Percentiles rank a stretch among this genome's conserved stretches.
These are phyloP conservation scores for Trypanosoma boissoni DNA, from an alignment of 208 protist genomes.

Conservation along the genomic window DNA sequence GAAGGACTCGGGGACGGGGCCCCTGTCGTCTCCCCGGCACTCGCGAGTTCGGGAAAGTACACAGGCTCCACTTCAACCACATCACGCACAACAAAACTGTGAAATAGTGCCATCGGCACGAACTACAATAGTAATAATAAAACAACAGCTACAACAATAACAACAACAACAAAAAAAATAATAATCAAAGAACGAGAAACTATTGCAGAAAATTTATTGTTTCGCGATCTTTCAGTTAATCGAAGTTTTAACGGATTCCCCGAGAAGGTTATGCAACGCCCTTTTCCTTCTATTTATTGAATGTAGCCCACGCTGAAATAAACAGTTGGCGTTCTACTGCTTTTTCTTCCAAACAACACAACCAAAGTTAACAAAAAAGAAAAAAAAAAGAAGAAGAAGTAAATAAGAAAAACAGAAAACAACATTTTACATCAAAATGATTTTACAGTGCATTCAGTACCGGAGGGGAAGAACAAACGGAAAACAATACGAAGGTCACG, in stretches of 20 bases:
- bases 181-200: background rate
- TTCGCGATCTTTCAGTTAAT: constrained; percentile 16
- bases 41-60: constrained; percentile 49
- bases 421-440: no score
- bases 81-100: constrained; percentile 65
- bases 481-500: background rate
- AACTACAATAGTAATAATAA: background rate
- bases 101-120: constrained; percentile 39
- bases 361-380: constrained; percentile 3
- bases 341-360: no score
- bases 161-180: constrained; percentile 5
- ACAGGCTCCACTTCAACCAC: constrained; percentile 78
- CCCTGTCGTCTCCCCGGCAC: background rate
- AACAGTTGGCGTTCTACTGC: no score
- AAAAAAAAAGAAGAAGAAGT: constrained; percentile 22
- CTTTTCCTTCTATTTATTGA: background rate
- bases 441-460: no score
- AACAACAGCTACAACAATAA: background rate
- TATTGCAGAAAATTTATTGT: constrained; percentile 8
- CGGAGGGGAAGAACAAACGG: no score
- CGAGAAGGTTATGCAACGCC: background rate
- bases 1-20: background rate
- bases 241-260: no score
- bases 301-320: no score
- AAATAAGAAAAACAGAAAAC: no score